A percentile compares a stretch with the other conserved stretches of the same genome.
Conservation (phyloP, 352 stramenopile species). For the Peronospora destructor region DNA sequence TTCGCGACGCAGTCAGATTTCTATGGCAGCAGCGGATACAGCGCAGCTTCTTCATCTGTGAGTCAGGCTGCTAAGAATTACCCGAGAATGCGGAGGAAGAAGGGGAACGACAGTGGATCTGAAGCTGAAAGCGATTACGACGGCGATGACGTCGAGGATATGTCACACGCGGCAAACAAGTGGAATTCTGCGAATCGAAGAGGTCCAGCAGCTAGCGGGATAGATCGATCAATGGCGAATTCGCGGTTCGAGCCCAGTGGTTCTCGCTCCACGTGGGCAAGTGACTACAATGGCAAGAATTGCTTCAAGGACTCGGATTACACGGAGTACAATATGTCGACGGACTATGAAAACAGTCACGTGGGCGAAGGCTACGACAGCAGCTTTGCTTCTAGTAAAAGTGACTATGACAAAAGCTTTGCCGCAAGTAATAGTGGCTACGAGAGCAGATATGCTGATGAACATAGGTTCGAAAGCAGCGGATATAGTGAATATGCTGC, state of each 20-base stretch:
- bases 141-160: slow-evolving; percentile 37
- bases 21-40: slow-evolving; percentile 25
- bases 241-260: slow-evolving; percentile 14
- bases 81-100: slow-evolving; percentile 15
- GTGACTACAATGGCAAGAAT: slow-evolving; percentile 13
- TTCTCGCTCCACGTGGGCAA: slow-evolving; percentile 24
- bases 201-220: slow-evolving; percentile 4
- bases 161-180: slow-evolving; percentile 26
- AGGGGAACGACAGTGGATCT: slow-evolving; percentile 30
- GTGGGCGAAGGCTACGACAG: slow-evolving; percentile 7
- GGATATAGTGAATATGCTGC: slow-evolving; percentile 36
- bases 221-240: slow-evolving; percentile 14
- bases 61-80: slow-evolving; percentile 25
- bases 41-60: slow-evolving; percentile 8
- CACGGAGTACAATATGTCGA: slow-evolving; percentile 27
- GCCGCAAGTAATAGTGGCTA: slow-evolving; percentile 23
- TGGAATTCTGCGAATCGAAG: slow-evolving; percentile 23
- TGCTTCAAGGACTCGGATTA: slow-evolving; percentile 25
- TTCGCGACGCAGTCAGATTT: slow-evolving; percentile 19
- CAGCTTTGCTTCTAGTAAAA: slow-evolving; percentile 14
- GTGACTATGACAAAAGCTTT: slow-evolving; percentile 19
- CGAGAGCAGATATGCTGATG: slow-evolving; percentile 11
- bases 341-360: slow-evolving; percentile 18
- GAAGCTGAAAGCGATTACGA: slow-evolving; percentile 39
- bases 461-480: slow-evolving; percentile 16